Percentiles rank a stretch among this genome's conserved stretches.
phyloP scores from a whole-genome alignment of 345 rosid species.

The Citrus maxima region DNA sequence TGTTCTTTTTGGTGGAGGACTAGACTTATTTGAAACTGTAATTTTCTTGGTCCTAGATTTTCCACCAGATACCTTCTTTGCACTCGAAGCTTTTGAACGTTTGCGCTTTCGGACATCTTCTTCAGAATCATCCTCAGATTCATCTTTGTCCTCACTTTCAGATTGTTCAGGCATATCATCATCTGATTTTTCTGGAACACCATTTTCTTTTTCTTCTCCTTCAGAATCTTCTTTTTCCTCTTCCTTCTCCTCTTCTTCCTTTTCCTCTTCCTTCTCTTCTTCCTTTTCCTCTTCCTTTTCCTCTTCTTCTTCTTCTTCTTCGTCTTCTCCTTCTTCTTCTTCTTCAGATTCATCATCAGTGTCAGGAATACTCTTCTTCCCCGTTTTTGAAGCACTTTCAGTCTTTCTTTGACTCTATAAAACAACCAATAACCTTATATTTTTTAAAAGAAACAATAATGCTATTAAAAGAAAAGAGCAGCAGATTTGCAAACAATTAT shows the following conservation, averaged over 20 bases:
- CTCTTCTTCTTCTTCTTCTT: slow-evolving; percentile 13
- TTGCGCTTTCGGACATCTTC: slow-evolving; percentile 62
- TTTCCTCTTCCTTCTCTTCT: slow-evolving; percentile 53
- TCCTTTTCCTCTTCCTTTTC: slow-evolving; percentile 28
- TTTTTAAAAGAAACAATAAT: neutral
- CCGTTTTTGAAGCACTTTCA: slow-evolving; percentile 47
- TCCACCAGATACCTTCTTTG: slow-evolving; percentile 54
- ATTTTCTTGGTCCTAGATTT: slow-evolving; percentile 55
- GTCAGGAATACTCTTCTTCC: slow-evolving; percentile 36
- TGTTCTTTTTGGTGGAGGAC: slow-evolving; percentile 47
- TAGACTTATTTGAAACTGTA: slow-evolving; percentile 29
- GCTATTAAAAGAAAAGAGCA: neutral
- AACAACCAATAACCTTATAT: neutral
- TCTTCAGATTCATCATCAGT: slow-evolving; percentile 57
- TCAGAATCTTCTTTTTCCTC: slow-evolving; percentile 39
- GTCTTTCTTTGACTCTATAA: slow-evolving; percentile 55
- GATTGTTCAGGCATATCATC: slow-evolving; percentile 48
- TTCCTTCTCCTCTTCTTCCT: slow-evolving; percentile 33
- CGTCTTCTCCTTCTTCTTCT: slow-evolving; percentile 35
- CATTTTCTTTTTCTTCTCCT: slow-evolving; percentile 62
- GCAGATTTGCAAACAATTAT: neutral
- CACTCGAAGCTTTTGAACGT: slow-evolving; percentile 36
- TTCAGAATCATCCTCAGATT: slow-evolving; percentile 72
- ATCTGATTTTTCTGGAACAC: slow-evolving; percentile 62
- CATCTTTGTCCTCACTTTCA: slow-evolving; percentile 66